A percentile compares a stretch with the other conserved stretches of the same genome.
Evolutionary conservation across 148 eudicot genomes (phyloP).

Genomic region (Fagopyrum tataricum): DNA sequence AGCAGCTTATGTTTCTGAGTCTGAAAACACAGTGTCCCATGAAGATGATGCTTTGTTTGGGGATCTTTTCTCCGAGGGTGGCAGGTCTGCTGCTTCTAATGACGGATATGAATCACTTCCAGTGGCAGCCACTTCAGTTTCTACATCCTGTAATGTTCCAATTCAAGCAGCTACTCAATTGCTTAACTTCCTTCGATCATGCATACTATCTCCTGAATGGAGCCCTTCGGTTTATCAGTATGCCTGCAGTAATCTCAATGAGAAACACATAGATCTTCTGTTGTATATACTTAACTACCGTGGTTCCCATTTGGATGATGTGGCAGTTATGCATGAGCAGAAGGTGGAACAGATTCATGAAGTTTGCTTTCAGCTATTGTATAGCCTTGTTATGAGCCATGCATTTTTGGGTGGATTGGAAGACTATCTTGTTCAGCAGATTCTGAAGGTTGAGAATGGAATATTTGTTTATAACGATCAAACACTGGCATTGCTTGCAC

Average conservation of each 20-base stretch:
- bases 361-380: constrained; percentile 71
- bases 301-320: constrained; percentile 45
- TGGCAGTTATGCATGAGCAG: constrained; percentile 38
- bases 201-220: constrained; percentile 73
- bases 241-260: constrained; percentile 52
- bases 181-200: constrained; percentile 48
- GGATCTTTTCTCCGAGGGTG: constrained; percentile 93
- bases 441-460: constrained; percentile 68
- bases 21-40: constrained; percentile 62
- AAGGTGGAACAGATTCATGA: constrained; percentile 56
- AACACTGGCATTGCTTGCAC: constrained; percentile 77
- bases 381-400: constrained; percentile 46
- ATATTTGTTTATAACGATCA: constrained; percentile 60
- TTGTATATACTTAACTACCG: constrained; percentile 54
- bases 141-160: constrained; percentile 54
- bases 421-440: constrained; percentile 60
- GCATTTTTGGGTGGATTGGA: constrained; percentile 56
- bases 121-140: constrained; percentile 38
- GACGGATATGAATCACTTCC: constrained; percentile 73
- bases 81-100: constrained; percentile 79
- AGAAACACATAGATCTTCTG: constrained; percentile 56
- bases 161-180: constrained; percentile 70
- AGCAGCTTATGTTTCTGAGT: constrained; percentile 47
- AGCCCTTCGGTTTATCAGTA: constrained; percentile 46
- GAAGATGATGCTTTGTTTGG: constrained; percentile 99